Evolutionary conservation across 1,284 basidiomycete species (phyloP).

Genomic region (Pseudozyma hubeiensis): DNA sequence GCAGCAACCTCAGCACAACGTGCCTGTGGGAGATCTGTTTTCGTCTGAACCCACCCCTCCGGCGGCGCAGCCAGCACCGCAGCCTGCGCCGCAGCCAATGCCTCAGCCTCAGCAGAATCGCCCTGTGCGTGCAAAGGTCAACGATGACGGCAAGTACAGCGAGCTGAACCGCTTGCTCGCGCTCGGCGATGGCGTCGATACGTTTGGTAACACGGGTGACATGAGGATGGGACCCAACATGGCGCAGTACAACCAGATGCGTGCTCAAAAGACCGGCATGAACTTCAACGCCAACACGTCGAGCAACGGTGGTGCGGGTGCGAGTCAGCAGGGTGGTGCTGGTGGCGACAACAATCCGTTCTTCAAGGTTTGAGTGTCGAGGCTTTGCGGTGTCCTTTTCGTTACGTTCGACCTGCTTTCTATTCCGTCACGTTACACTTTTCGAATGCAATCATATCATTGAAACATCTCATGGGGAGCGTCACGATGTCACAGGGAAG

Average conservation of each 20-base stretch:
- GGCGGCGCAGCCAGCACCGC: conserved; percentile 24
- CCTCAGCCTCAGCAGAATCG: conserved; percentile 32
- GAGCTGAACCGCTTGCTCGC: conserved; percentile 67
- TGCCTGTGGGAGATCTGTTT: conserved; percentile 61
- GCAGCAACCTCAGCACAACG: conserved; percentile 49
- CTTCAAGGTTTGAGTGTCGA: conserved; percentile 49
- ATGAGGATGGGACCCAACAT: conserved; percentile 62
- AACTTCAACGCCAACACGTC: conserved; percentile 44
- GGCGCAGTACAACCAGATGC: conserved; percentile 46
- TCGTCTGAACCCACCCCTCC: conserved; percentile 47
- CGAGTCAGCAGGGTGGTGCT: conserved; percentile 12
- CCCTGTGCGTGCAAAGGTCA: conserved; percentile 45
- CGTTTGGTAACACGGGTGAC: conserved; percentile 68
- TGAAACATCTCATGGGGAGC: too few species aligned
- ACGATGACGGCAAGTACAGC: conserved; percentile 48
- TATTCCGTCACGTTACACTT: background rate
- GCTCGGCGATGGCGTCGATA: conserved; percentile 65
- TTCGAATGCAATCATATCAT: background rate
- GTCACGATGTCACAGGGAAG: too few species aligned
- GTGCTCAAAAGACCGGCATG: conserved; percentile 52
- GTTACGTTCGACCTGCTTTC: background rate
- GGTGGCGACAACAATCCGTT: conserved; percentile 56
- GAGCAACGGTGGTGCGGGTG: conserved; percentile 16
- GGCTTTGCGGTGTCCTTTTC: background rate
- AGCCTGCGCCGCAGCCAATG: conserved; percentile 16